Base-by-base conservation (phyloP, 1,284 basidiomycete genomes). In the Apiotrichum siamense region DNA sequence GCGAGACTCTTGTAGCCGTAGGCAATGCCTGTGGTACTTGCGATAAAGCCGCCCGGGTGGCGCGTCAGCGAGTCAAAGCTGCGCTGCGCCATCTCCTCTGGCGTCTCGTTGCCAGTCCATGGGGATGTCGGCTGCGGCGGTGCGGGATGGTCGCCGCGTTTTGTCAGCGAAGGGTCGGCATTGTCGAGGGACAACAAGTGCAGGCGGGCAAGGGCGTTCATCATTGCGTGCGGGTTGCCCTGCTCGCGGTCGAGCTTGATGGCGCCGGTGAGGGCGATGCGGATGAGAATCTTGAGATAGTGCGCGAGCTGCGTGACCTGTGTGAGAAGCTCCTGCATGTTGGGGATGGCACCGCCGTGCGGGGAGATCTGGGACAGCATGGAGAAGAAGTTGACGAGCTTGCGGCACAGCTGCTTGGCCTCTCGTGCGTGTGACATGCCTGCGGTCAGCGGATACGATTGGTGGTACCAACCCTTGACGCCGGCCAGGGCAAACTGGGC, bases 201-300 rank as follows among this genome's bases (percentile, higher is more conserved):
- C 42, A 98, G 80, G 65, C 93, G 86, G 62, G 91, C 89, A 54
- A 99, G 81, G 77, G 97, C 97, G 49, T 83, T 85, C 5, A 83
- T 77, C 79, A 98, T 87, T 0, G 92, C 91, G 52, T 86, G 83
- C 31, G 82, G 79, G 47, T 88, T 84, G 57, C 79, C 81, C 64
- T 88, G 82, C 65, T 98, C 94, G 54, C 92, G 80, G 73, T 98
- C 96, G 39, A 99, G 81, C 74, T 90, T 96, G 59, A 99, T 81
- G 3, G 93, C 89, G 18, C 92, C 92, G 0, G 96, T 97, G 39
- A 99, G 78, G 7, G 96, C 93, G 57, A 99, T 97, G 44, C 94
- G 87, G 64, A 99, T 99, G 48, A 98, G 82, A 70, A 99, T 97
- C 78, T 99, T 99, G 70, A 99, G 85, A 74, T 98, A 98, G 75